A percentile compares a stretch with the other conserved stretches of the same genome.
Evolutionary conservation across 192 early-diverging fungal genomes (phyloP).

Genomic region (Funneliformis geosporum): DNA sequence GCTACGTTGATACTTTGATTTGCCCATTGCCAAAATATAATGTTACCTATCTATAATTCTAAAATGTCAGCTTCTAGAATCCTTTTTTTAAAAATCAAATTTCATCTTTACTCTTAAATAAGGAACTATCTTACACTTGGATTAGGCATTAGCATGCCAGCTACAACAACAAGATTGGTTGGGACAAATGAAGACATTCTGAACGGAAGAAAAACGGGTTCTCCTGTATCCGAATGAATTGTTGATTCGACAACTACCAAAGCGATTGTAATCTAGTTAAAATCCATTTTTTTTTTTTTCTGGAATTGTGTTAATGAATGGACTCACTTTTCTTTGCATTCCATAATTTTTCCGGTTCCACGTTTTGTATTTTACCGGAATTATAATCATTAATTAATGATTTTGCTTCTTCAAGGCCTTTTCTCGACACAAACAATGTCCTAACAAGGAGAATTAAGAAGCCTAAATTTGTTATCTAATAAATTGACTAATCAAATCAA

Average conservation of each 20-base stretch:
- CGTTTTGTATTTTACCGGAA: slow-evolving; percentile 41
- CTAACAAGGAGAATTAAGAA: slow-evolving; percentile 28
- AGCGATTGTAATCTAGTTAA: no score
- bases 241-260: slow-evolving; percentile 68
- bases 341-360: slow-evolving; percentile 61
- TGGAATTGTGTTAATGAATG: neutral
- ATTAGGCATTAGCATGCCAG: slow-evolving; percentile 83
- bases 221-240: slow-evolving; percentile 80
- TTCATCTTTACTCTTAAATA: neutral
- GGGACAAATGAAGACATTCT: slow-evolving; percentile 85
- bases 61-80: neutral
- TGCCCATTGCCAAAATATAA: slow-evolving; percentile 79
- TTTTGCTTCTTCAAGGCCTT: slow-evolving; percentile 62
- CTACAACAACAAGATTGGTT: slow-evolving; percentile 79
- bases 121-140: slow-evolving; percentile 56
- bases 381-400: slow-evolving; percentile 63
- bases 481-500: neutral
- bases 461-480: no score
- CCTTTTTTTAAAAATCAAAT: neutral
- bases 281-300: no score
- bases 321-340: slow-evolving; percentile 69
- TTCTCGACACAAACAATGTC: slow-evolving; percentile 64
- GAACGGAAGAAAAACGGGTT: slow-evolving; percentile 76
- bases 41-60: slow-evolving; percentile 46
- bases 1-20: slow-evolving; percentile 86